Base-by-base conservation (phyloP, 257 asterid species). In the Linderniella brevidens region DNA sequence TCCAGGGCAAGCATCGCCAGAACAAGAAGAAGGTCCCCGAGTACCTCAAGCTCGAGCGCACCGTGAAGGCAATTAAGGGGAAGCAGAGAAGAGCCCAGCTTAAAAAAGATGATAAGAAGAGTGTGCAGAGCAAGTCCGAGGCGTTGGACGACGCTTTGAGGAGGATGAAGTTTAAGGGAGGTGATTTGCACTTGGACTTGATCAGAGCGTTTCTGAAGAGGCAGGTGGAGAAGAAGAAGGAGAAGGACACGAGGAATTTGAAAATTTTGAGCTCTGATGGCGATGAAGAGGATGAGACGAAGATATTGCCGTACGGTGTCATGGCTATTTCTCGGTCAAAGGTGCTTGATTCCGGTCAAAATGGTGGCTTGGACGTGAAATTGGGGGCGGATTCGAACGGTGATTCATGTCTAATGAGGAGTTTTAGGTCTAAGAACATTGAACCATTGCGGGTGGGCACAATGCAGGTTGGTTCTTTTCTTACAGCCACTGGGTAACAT, bases 171-270 rank as follows among this genome's bases (percentile, higher is more conserved):
- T 66, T 82, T 70, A 85, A 74, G 71, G 69, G 75, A 45, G 94
- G 93, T 0, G 99, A 90, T 68, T 56, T 82, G 65, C 92, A 75
- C 43, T 71, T 90, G 83, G 99, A 90, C 29, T 60, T 85, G 73
- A 73, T 86, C 46, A 83, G 96, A 37, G 88, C 64, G 41, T 85
- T 81, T 48, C 64, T 90, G 61, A 74, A 79, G 63, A 66, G 93
- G 64, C 92, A 77, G 72, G 71, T 90, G 64, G 88, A 75, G 77
- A 82, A 71, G 82, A 79, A 68, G 77, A 87, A 64, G 69, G 85
- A 77, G 62, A 75, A 57, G 41, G 82, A 77, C 58, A 73, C 57
- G 39, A 80, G 70, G 60, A 25, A 51, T 20, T 55, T 65, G 68
- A 63, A 51, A 14, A 67, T 41, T 32, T 57, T 20, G 7, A 25